Evolutionary conservation across 164 flowering plant species (phyloP).

Genomic region (Sextonia rubra): DNA sequence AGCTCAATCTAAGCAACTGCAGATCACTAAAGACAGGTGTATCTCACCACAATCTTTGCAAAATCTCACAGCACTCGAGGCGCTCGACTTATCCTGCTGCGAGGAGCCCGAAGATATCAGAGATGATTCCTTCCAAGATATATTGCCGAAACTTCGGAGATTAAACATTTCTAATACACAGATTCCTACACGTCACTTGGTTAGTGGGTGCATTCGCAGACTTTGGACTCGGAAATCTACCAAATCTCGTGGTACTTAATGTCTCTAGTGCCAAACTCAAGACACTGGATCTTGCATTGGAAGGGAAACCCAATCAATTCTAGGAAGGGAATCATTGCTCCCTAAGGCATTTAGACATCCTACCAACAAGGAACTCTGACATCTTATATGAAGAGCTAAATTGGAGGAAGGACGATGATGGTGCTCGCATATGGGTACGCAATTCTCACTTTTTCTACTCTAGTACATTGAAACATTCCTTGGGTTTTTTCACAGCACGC

Average conservation of each 20-base stretch:
- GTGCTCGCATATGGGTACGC: not conserved
- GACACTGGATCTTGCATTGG: no score
- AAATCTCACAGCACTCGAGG: not conserved
- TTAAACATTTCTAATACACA: not conserved
- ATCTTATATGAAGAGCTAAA: not conserved
- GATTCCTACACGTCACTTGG: not conserved
- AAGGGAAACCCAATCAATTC: no score
- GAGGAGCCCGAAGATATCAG: not conserved
- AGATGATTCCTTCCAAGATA: not conserved
- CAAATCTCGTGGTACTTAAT: not conserved
- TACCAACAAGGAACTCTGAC: not conserved
- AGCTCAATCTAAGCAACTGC: not conserved
- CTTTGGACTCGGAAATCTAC: not conserved
- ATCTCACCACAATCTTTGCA: not conserved
- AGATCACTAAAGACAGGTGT: not conserved
- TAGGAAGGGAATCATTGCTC: accelerated
- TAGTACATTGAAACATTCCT: not conserved
- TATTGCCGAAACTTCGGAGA: not conserved
- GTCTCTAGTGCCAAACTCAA: not conserved
- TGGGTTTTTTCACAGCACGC: not conserved
- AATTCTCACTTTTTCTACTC: not conserved
- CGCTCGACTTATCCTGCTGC: not conserved
- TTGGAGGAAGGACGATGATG: not conserved
- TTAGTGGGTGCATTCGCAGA: not conserved
- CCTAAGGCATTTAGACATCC: not conserved